A percentile compares a stretch with the other conserved stretches of the same genome.
These are phyloP conservation scores for Syncephalastrum contaminatum DNA, from an alignment of 371 early-diverging fungal genomes.

Conservation along the genomic window DNA sequence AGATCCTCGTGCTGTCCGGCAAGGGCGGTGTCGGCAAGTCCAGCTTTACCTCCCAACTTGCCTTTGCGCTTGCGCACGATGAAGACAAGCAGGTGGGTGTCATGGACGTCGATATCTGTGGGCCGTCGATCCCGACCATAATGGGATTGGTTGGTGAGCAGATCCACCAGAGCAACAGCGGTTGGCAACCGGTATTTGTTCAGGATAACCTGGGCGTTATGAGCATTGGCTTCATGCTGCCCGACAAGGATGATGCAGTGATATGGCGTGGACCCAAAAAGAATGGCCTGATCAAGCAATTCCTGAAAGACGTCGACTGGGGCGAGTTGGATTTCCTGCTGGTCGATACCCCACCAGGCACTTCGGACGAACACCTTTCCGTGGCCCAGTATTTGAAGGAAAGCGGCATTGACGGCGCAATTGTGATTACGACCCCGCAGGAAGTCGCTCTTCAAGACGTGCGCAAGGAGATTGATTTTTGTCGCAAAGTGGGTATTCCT, in stretches of 20 bases:
- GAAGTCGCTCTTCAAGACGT: conserved; percentile 97
- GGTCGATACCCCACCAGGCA: conserved; percentile 99
- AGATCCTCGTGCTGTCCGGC: conserved; percentile 95
- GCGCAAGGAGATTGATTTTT: conserved; percentile 94
- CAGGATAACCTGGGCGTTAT: conserved; percentile 89
- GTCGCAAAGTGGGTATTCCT: conserved; percentile 86
- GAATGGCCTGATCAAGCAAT: conserved; percentile 95
- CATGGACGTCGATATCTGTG: conserved; percentile 99
- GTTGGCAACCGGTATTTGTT: conserved; percentile 93
- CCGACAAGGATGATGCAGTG: conserved; percentile 88
- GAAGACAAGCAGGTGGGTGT: conserved; percentile 79
- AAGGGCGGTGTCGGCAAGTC: conserved; percentile 99
- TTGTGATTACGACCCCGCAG: conserved; percentile 98
- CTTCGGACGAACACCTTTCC: conserved; percentile 97
- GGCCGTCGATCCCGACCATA: conserved; percentile 97
- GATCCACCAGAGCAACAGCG: conserved; percentile 77
- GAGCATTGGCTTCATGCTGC: conserved; percentile 96
- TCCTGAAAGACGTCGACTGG: conserved; percentile 96
- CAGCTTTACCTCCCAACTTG: conserved; percentile 80
- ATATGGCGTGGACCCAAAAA: conserved; percentile 99
- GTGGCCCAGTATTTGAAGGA: conserved; percentile 79
- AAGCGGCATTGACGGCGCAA: conserved; percentile 83
- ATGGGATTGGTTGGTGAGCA: conserved; percentile 89
- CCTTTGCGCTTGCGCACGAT: conserved; percentile 72
- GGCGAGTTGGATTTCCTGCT: conserved; percentile 90